Percentiles rank a stretch among this genome's conserved stretches.
Conservation (phyloP, 805 yeast species). For the Wickerhamomyces hampshirensis region DNA sequence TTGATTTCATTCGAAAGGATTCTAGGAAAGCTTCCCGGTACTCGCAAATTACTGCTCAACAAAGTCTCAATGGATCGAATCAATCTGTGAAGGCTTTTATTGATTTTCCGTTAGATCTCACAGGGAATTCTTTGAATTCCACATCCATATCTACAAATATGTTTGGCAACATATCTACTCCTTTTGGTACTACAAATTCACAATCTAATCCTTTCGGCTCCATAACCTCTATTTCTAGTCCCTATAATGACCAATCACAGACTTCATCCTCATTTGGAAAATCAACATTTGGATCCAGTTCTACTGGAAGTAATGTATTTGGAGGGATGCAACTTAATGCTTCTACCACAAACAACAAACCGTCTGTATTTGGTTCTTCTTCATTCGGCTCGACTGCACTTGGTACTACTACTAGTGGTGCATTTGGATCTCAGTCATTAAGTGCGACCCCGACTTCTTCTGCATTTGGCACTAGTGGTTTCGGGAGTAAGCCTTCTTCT, state of each 20-base stretch:
- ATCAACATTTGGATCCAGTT: not conserved
- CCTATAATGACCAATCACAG: not conserved
- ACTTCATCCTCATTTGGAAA: constrained; percentile 1
- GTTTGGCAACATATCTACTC: constrained; percentile 4
- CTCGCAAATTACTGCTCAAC: constrained; percentile 41
- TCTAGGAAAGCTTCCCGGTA: constrained; percentile 51
- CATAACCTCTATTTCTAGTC: constrained; percentile 1
- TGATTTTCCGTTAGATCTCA: constrained; percentile 29
- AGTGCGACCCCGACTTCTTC: constrained; percentile 7
- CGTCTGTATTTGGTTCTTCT: constrained; percentile 1
- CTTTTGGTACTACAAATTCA: constrained; percentile 5
- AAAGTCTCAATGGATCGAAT: constrained; percentile 24
- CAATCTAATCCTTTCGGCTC: constrained; percentile 6
- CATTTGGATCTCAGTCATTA: constrained; percentile 23
- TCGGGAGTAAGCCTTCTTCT: no score
- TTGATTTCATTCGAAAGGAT: constrained; percentile 33
- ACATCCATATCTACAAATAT: not conserved
- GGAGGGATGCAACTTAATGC: no score
- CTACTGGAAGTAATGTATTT: no score
- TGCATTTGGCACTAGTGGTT: constrained; percentile 15
- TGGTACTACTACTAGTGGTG: constrained; percentile 6
- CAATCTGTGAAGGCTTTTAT: constrained; percentile 29
- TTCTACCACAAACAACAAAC: no score
- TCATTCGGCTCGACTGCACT: constrained; percentile 11
- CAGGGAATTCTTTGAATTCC: constrained; percentile 16